Evolutionary conservation across 148 eudicot species (phyloP).

Genomic region (Vaccinium darrowii): DNA sequence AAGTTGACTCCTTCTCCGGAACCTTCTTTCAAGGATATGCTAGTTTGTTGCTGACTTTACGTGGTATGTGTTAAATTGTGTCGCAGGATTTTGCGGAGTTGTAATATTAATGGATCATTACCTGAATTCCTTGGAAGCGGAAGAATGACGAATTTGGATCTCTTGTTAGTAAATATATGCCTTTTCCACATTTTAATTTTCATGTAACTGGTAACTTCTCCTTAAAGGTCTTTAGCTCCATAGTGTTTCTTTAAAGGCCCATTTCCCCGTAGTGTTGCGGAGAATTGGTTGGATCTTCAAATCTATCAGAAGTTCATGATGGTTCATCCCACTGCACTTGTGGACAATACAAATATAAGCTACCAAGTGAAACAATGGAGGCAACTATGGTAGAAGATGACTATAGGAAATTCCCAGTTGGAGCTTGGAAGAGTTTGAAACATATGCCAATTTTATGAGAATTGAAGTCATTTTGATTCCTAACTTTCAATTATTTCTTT

Average conservation of each 20-base stretch:
- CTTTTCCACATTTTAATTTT: not conserved
- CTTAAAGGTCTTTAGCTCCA: not conserved
- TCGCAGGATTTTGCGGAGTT: constrained; percentile 32
- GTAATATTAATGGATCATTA: constrained; percentile 25
- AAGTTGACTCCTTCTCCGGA: constrained; percentile 3
- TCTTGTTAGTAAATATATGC: constrained; percentile 22
- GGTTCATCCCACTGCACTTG: not conserved
- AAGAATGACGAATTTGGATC: constrained; percentile 1
- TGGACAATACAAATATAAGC: not conserved
- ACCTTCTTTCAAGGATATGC: not conserved
- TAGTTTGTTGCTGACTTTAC: not conserved
- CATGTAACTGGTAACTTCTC: not conserved
- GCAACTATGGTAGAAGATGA: not conserved
- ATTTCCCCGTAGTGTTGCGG: not conserved
- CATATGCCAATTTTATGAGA: too few species aligned
- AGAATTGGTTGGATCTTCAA: not conserved
- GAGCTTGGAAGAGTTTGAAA: too few species aligned
- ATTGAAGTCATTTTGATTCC: too few species aligned
- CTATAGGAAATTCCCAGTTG: too few species aligned
- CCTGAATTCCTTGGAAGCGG: constrained; percentile 28
- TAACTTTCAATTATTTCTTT: too few species aligned
- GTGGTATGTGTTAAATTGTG: not conserved
- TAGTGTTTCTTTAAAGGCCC: not conserved
- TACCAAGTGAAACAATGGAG: not conserved
- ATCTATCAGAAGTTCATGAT: not conserved